Conservation (phyloP, 306 rosid species). For the Castanopsis chinensis region DNA sequence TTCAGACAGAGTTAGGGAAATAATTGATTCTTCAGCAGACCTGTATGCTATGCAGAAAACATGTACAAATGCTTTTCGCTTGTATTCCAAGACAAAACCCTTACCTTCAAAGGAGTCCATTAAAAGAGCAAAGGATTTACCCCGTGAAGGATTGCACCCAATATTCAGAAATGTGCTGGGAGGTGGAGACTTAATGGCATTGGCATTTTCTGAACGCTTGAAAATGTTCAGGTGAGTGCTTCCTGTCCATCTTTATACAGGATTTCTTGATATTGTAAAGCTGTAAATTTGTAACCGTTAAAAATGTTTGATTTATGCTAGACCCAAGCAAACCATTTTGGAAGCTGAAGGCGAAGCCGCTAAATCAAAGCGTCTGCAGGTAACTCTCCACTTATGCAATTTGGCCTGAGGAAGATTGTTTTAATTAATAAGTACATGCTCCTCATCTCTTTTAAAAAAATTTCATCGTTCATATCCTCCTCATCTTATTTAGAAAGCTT, state of each 20-base stretch:
- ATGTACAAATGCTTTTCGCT: conserved; percentile 73
- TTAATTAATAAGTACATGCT: not conserved
- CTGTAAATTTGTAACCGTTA: conserved; percentile 9
- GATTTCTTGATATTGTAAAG: not conserved
- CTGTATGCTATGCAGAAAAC: conserved; percentile 51
- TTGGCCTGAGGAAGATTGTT: conserved; percentile 7
- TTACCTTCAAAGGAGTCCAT: conserved; percentile 84
- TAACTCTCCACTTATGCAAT: conserved; percentile 20
- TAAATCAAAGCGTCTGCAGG: conserved; percentile 64
- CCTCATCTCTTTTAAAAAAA: conserved; percentile 1
- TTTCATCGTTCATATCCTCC: not conserved
- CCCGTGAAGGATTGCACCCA: conserved; percentile 85
- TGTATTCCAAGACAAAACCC: conserved; percentile 85
- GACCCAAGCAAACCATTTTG: conserved; percentile 91
- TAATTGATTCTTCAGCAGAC: conserved; percentile 74
- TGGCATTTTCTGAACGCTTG: conserved; percentile 96
- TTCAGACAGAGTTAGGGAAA: conserved; percentile 81
- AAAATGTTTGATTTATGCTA: conserved; percentile 32
- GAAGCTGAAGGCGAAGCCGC: conserved; percentile 96
- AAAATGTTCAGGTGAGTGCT: conserved; percentile 74
- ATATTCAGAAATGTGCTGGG: conserved; percentile 66
- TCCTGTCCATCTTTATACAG: not conserved
- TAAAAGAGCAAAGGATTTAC: conserved; percentile 75
- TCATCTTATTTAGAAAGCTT: conserved; percentile 1
- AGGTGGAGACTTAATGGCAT: conserved; percentile 84